Percentiles rank a stretch among this genome's conserved stretches.
Conservation (phyloP, 2,329 filamentous ascomycete genomes). For the Ilyonectria sp. region DNA sequence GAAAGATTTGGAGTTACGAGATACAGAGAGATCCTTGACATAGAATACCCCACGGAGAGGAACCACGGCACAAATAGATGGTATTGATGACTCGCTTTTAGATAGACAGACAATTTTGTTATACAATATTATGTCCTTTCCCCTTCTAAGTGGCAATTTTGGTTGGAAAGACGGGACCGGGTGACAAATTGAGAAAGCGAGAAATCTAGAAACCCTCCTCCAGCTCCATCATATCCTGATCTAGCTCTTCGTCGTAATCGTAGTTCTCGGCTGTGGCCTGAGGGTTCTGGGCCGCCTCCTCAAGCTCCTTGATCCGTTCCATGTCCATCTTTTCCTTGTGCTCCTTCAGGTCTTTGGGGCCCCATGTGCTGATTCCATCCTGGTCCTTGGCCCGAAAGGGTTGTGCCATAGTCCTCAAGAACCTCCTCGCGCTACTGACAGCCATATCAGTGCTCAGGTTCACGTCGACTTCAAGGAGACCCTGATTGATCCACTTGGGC, state of each 20-base stretch:
- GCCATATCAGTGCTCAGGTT: constrained; percentile 98
- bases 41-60: constrained; percentile 5
- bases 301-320: constrained; percentile 76
- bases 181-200: constrained; percentile 43
- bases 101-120: constrained; percentile 7
- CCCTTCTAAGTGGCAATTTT: constrained; percentile 9
- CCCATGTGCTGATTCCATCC: constrained; percentile 96
- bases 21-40: background rate
- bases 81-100: constrained; percentile 10
- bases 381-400: constrained; percentile 87
- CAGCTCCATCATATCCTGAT: constrained; percentile 70
- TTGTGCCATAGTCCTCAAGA: constrained; percentile 92
- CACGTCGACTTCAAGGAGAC: constrained; percentile 85
- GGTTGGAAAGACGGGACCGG: background rate
- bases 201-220: constrained; percentile 55
- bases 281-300: constrained; percentile 57
- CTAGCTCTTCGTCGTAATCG: constrained; percentile 67
- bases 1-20: constrained; percentile 3
- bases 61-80: constrained; percentile 13
- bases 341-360: constrained; percentile 80
- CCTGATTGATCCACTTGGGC: constrained; percentile 97
- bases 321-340: constrained; percentile 84
- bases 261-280: constrained; percentile 53
- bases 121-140: background rate
- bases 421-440: constrained; percentile 88